Evolutionary conservation across 2,329 filamentous ascomycete genomes (phyloP).

Genomic region (Juglanconis sp.): DNA sequence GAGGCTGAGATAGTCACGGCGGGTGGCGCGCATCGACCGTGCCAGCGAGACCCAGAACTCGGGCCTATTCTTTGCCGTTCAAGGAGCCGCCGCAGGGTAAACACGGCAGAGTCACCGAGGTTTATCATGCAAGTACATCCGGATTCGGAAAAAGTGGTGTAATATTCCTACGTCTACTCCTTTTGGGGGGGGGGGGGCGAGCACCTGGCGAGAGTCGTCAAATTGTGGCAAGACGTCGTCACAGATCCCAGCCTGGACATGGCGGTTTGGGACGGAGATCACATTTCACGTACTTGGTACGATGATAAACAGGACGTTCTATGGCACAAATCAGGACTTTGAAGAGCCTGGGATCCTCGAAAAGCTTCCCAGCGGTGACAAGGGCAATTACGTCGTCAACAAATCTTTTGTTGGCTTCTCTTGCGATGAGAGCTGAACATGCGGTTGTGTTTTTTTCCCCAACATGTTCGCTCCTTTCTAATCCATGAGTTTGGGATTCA

Average conservation of each 20-base stretch:
- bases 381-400: slow-evolving; percentile 41
- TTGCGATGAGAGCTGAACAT: slow-evolving; percentile 50
- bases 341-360: slow-evolving; percentile 45
- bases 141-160: slow-evolving; percentile 50
- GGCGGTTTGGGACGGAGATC: slow-evolving; percentile 58
- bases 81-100: slow-evolving; percentile 54
- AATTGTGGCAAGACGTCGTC: slow-evolving; percentile 56
- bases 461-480: slow-evolving; percentile 51
- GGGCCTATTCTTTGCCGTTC: slow-evolving; percentile 54
- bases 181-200: slow-evolving; percentile 35
- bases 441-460: slow-evolving; percentile 42
- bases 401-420: slow-evolving; percentile 57
- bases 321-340: slow-evolving; percentile 56
- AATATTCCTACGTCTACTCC: slow-evolving; percentile 56
- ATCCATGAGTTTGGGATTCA: slow-evolving; percentile 55
- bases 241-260: slow-evolving; percentile 50
- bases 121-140: slow-evolving; percentile 56
- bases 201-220: slow-evolving; percentile 48
- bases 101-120: slow-evolving; percentile 48
- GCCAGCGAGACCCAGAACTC: slow-evolving; percentile 45
- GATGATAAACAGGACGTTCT: slow-evolving; percentile 58
- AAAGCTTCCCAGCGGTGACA: slow-evolving; percentile 40
- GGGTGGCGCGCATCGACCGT: slow-evolving; percentile 44
- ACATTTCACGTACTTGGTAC: slow-evolving; percentile 51
- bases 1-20: slow-evolving; percentile 56